Conservation (phyloP, 2,329 filamentous ascomycete genomes). For the Stagonosporopsis rhizophila region DNA sequence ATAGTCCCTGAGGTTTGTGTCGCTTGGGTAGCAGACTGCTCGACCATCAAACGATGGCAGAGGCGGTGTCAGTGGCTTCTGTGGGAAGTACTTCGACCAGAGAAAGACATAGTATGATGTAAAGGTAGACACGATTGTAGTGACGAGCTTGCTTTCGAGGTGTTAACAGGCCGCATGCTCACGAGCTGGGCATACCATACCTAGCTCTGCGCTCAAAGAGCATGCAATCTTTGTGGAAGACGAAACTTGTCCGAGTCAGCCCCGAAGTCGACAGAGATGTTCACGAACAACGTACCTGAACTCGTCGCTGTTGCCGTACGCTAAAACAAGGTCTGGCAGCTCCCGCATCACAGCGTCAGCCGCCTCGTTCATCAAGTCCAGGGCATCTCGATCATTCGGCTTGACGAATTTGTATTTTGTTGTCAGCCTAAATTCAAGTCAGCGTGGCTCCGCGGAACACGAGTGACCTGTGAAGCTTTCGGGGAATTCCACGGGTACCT, state of each 20-base stretch:
- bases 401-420: constrained; percentile 85
- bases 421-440: constrained; percentile 67
- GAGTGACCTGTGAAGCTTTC: background rate
- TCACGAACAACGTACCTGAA: constrained; percentile 69
- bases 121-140: constrained; percentile 90
- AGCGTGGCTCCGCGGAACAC: background rate
- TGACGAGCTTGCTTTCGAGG: constrained; percentile 77
- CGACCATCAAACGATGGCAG: constrained; percentile 92
- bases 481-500: constrained; percentile 24
- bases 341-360: constrained; percentile 85
- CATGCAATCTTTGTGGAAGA: constrained; percentile 81
- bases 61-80: constrained; percentile 72
- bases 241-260: constrained; percentile 68
- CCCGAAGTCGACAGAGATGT: background rate
- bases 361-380: constrained; percentile 93
- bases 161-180: background rate
- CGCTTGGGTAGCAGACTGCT: constrained; percentile 86
- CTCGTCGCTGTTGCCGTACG: constrained; percentile 94
- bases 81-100: constrained; percentile 79
- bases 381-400: constrained; percentile 85
- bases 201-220: constrained; percentile 87
- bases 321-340: constrained; percentile 82
- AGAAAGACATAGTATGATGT: constrained; percentile 86
- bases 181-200: constrained; percentile 51
- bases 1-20: constrained; percentile 87